Conservation (phyloP, 768 basidiomycete species). For the Mycena haematopus region DNA sequence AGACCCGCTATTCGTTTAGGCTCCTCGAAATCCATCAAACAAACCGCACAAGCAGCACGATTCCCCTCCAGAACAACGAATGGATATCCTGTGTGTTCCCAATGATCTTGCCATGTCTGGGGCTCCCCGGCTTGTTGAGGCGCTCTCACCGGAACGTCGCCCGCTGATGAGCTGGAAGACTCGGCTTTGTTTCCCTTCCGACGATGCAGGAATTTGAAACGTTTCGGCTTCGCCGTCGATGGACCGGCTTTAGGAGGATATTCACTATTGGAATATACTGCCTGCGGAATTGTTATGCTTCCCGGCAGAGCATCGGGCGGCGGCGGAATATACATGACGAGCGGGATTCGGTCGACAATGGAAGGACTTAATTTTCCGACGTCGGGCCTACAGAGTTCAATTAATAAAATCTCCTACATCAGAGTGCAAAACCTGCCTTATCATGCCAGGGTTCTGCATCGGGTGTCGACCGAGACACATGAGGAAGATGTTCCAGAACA, state of each 20-base stretch:
- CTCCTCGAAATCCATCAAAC: constrained; percentile 85
- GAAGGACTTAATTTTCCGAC: constrained; percentile 75
- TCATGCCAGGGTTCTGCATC: constrained; percentile 71
- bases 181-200: constrained; percentile 35
- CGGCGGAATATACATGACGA: constrained; percentile 86
- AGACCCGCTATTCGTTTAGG: constrained; percentile 49
- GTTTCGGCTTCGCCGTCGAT: constrained; percentile 39
- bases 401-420: not conserved
- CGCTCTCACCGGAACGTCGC: constrained; percentile 18
- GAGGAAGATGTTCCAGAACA: constrained; percentile 79
- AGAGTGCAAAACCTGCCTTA: constrained; percentile 41
- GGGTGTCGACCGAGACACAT: constrained; percentile 84
- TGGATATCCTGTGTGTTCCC: constrained; percentile 79
- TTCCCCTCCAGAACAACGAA: constrained; percentile 85
- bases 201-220: constrained; percentile 58
- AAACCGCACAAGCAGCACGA: constrained; percentile 63
- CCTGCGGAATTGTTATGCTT: constrained; percentile 51
- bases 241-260: constrained; percentile 66
- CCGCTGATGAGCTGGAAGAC: constrained; percentile 10
- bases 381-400: constrained; percentile 54
- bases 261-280: constrained; percentile 44
- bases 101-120: constrained; percentile 76
- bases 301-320: constrained; percentile 58
- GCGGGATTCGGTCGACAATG: constrained; percentile 79
- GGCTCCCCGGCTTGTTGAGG: constrained; percentile 36